Percentiles rank a stretch among this genome's conserved stretches.
Evolutionary conservation across 768 basidiomycete species (phyloP).

Genomic region (Leccinum fibrillosum): DNA sequence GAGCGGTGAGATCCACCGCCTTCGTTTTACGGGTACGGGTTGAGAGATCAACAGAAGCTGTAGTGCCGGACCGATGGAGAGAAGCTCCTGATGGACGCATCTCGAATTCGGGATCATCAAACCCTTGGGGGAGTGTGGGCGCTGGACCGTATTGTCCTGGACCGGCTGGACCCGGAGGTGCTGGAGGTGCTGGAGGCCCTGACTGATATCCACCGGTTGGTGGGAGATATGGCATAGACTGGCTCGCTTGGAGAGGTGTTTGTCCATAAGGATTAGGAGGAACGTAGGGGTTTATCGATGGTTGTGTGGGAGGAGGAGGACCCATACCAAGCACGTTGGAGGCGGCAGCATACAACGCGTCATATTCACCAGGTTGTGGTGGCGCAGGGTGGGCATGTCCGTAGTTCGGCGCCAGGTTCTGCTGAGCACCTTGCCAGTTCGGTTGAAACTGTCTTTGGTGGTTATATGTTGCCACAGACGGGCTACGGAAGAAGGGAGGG

Average conservation of each 20-base stretch:
- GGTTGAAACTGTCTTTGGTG: constrained; percentile 18
- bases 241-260: constrained; percentile 25
- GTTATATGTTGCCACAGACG: constrained; percentile 20
- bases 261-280: constrained; percentile 23
- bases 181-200: constrained; percentile 9
- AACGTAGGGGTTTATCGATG: constrained; percentile 17
- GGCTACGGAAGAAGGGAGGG: constrained; percentile 13
- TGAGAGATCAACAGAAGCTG: constrained; percentile 52
- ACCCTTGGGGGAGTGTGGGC: constrained; percentile 28
- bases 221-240: constrained; percentile 32
- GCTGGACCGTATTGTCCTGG: constrained; percentile 18
- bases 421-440: constrained; percentile 30
- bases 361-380: constrained; percentile 43
- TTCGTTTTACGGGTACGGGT: constrained; percentile 68
- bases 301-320: constrained; percentile 45
- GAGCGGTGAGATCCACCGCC: constrained; percentile 76
- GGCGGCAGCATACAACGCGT: constrained; percentile 68
- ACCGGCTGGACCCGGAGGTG: constrained; percentile 12
- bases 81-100: constrained; percentile 41
- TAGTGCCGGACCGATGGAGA: constrained; percentile 56
- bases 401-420: constrained; percentile 19
- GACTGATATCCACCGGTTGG: constrained; percentile 26
- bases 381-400: constrained; percentile 16
- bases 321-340: constrained; percentile 80
- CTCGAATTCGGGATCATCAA: constrained; percentile 51